phyloP scores from a whole-genome alignment of 257 asterid genomes.

The Solanum ossicruentum region DNA sequence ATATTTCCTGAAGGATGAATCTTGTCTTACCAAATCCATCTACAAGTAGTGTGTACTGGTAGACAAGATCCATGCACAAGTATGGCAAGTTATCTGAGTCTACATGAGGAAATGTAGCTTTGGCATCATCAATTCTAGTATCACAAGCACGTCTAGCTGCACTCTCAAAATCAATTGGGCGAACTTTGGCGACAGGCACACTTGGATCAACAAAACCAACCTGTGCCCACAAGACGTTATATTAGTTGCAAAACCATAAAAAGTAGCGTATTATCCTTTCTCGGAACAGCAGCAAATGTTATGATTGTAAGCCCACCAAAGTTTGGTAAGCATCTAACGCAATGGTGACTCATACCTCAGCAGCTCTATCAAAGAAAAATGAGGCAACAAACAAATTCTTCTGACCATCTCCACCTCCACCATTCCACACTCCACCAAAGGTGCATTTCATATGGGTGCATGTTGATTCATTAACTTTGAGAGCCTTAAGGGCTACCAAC shows the following conservation, averaged over 20 bases:
- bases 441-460: slow-evolving; percentile 98
- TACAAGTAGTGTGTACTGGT: slow-evolving; percentile 75
- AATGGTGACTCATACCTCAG: slow-evolving; percentile 46
- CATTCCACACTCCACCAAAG: slow-evolving; percentile 95
- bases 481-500: slow-evolving; percentile 57
- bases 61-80: slow-evolving; percentile 94
- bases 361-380: slow-evolving; percentile 91
- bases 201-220: slow-evolving; percentile 64
- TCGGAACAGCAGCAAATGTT: not conserved
- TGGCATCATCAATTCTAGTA: slow-evolving; percentile 56
- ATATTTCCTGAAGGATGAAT: not conserved
- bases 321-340: not conserved
- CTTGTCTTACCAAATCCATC: slow-evolving; percentile 77
- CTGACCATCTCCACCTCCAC: slow-evolving; percentile 97
- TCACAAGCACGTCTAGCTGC: slow-evolving; percentile 88
- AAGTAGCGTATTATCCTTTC: not conserved
- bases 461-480: slow-evolving; percentile 64
- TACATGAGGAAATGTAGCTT: slow-evolving; percentile 43
- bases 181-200: slow-evolving; percentile 67
- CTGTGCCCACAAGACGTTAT: slow-evolving; percentile 9
- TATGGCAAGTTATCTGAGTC: slow-evolving; percentile 65
- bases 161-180: slow-evolving; percentile 71
- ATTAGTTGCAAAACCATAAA: not conserved
- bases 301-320: not conserved
- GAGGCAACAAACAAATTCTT: slow-evolving; percentile 92